These are phyloP conservation scores for Macrolepiota fuliginosa DNA, from an alignment of 768 basidiomycete species.

Conservation along the genomic window DNA sequence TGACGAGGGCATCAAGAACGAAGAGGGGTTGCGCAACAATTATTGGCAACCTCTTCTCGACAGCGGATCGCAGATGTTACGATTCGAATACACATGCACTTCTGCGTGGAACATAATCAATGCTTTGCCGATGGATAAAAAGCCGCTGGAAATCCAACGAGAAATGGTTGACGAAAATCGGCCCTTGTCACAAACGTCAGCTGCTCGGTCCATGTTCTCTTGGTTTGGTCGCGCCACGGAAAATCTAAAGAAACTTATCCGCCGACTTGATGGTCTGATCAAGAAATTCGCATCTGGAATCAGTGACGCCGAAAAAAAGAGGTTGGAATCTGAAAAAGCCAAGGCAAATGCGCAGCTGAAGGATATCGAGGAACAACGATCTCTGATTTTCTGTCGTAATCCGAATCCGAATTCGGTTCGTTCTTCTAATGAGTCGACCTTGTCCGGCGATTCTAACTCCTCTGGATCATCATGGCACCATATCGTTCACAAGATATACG, in stretches of 20 bases:
- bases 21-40: conserved; percentile 8
- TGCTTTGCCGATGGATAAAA: conserved; percentile 1
- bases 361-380: not conserved
- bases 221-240: conserved; percentile 1
- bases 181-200: conserved; percentile 9
- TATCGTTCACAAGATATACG: not conserved
- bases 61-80: conserved; percentile 14
- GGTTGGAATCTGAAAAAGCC: not conserved
- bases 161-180: conserved; percentile 17
- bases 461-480: not conserved
- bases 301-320: not conserved
- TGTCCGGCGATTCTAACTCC: not conserved
- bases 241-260: not conserved
- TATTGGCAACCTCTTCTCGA: conserved; percentile 12
- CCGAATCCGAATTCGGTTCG: not conserved
- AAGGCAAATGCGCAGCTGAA: not conserved
- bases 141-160: conserved; percentile 15
- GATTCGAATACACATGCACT: conserved; percentile 8
- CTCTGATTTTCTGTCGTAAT: not conserved
- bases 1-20: conserved; percentile 4
- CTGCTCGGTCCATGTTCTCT: conserved; percentile 12
- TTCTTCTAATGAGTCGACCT: not conserved
- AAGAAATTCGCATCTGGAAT: not conserved
- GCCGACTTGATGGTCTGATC: not conserved
- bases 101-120: conserved; percentile 17